Percentiles rank a stretch among this genome's conserved stretches.
These are phyloP conservation scores for Synchytrium microbalum DNA, from an alignment of 371 early-diverging fungal species.

Conservation along the genomic window DNA sequence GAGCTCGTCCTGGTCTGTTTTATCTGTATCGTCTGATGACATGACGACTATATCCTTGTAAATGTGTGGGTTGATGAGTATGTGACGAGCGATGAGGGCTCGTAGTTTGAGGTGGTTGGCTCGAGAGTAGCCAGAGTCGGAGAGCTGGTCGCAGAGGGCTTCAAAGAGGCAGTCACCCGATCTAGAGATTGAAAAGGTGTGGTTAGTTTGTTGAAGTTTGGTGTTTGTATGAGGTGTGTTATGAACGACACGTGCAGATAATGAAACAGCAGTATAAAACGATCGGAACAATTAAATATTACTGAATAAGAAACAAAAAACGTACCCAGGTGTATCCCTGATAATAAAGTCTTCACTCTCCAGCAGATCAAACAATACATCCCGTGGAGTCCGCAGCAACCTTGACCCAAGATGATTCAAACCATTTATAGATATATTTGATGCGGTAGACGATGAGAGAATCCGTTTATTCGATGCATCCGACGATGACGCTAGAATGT, in stretches of 20 bases:
- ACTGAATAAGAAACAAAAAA: background rate
- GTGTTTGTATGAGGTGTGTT: background rate
- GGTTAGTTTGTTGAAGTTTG: background rate
- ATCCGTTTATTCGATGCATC: no score
- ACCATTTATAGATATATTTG: no score
- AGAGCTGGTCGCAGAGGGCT: background rate
- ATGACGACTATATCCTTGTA: conserved; percentile 1
- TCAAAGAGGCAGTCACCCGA: conserved; percentile 8
- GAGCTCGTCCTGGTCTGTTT: background rate
- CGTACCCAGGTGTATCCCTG: background rate
- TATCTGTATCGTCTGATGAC: background rate
- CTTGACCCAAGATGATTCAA: no score
- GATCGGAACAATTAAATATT: background rate
- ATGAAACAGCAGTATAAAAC: background rate
- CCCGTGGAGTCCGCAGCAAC: no score
- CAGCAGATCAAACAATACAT: background rate
- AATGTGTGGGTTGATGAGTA: background rate
- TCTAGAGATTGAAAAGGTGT: background rate
- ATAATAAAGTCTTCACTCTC: background rate
- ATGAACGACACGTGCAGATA: background rate
- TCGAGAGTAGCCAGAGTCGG: background rate
- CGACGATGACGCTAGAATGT: no score
- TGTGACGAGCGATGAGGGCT: background rate
- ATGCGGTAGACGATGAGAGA: no score
- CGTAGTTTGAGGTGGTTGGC: conserved; percentile 2